These are phyloP conservation scores for Tetrapisispora fleetii DNA, from an alignment of 805 yeast species.

Conservation along the genomic window DNA sequence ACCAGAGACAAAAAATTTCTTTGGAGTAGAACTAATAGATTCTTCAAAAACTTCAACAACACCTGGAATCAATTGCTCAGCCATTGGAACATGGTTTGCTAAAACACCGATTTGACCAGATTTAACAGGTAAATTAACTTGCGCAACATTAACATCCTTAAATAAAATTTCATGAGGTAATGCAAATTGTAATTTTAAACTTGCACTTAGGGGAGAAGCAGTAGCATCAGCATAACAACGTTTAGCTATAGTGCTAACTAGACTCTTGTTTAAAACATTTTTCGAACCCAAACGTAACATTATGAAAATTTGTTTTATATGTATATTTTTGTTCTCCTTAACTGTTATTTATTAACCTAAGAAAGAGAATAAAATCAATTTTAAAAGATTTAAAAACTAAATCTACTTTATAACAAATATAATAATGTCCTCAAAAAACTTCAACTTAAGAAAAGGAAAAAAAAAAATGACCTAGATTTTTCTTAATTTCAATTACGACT, in stretches of 20 bases:
- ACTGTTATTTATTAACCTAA: too few relatives aligned
- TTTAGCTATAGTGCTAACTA: conserved; percentile 35
- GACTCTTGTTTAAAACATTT: conserved; percentile 23
- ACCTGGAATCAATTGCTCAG: conserved; percentile 95
- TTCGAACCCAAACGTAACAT: conserved; percentile 22
- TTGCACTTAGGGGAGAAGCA: conserved; percentile 54
- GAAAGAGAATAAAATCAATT: too few relatives aligned
- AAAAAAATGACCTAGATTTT: too few relatives aligned
- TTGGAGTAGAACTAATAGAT: conserved; percentile 48
- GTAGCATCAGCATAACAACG: conserved; percentile 87
- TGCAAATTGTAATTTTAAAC: conserved; percentile 79
- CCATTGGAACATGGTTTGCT: conserved; percentile 95
- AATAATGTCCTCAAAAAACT: too few relatives aligned
- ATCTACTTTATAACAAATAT: too few relatives aligned
- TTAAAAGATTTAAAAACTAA: too few relatives aligned
- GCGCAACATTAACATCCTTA: conserved; percentile 39
- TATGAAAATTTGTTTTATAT: background rate
- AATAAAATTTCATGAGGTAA: conserved; percentile 73
- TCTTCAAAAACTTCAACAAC: conserved; percentile 82
- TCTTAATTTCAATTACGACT: too few relatives aligned
- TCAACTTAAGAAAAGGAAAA: too few relatives aligned
- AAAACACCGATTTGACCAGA: conserved; percentile 95
- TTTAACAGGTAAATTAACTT: conserved; percentile 92
- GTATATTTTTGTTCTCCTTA: too few relatives aligned
- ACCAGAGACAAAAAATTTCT: conserved; percentile 85